A percentile compares a stretch with the other conserved stretches of the same genome.
These are phyloP conservation scores for Penicillium waksmanii DNA, from an alignment of 495 filamentous ascomycete genomes.

Conservation along the genomic window DNA sequence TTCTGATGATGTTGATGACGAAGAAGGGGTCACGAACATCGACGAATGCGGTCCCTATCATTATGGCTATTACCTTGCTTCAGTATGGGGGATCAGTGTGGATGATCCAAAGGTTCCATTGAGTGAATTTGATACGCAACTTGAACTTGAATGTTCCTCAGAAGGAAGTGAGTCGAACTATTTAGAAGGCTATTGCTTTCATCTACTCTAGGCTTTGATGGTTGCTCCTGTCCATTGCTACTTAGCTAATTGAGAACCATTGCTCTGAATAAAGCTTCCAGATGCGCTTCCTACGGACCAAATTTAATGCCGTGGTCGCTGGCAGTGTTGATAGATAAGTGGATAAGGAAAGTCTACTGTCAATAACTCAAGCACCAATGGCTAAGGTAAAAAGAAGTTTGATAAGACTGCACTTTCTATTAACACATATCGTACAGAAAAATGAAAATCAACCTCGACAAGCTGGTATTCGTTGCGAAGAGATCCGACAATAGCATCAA, in stretches of 20 bases:
- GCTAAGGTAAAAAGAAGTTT: not conserved
- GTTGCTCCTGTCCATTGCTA: too few relatives aligned
- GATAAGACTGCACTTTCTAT: not conserved
- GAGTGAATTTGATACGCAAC: not conserved
- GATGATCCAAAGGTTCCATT: not conserved
- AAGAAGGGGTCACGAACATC: not conserved
- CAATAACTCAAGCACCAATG: too few relatives aligned
- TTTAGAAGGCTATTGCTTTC: not conserved
- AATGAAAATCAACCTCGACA: constrained; percentile 2
- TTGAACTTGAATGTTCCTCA: not conserved
- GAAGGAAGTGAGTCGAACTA: not conserved
- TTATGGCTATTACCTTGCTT: constrained; percentile 5
- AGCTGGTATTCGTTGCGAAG: not conserved
- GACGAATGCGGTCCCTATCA: not conserved
- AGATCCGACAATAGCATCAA: constrained; percentile 2
- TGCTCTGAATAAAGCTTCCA: too few relatives aligned
- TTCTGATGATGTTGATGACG: constrained; percentile 1
- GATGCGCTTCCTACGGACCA: too few relatives aligned
- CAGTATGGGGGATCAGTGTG: constrained; percentile 6
- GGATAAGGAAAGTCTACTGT: too few relatives aligned
- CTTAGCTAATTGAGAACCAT: too few relatives aligned
- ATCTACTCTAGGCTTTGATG: too few relatives aligned
- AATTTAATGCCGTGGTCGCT: too few relatives aligned
- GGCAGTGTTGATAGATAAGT: too few relatives aligned
- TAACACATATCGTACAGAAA: constrained; percentile 4